These are phyloP conservation scores for Debaryomycetaceae sp. DNA, from an alignment of 1,139 yeast genomes.

Conservation along the genomic window DNA sequence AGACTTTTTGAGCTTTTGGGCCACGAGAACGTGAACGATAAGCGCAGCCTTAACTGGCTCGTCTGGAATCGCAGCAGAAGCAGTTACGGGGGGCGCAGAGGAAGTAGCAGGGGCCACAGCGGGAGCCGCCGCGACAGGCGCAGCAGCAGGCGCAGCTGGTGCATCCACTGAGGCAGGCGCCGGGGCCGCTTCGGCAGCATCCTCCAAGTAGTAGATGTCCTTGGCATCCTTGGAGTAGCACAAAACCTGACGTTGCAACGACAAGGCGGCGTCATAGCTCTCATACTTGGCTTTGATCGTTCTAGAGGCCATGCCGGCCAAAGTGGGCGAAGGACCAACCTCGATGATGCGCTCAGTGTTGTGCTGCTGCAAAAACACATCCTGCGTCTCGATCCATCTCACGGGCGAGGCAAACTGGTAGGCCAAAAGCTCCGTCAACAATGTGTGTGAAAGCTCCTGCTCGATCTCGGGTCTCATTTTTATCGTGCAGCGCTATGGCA, in stretches of 20 bases:
- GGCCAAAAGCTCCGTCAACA: conserved; percentile 91
- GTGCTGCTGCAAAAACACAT: conserved; percentile 88
- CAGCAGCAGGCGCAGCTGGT: conserved; percentile 18
- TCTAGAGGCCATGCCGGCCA: conserved; percentile 97
- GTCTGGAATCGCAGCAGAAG: conserved; percentile 81
- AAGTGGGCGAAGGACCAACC: conserved; percentile 97
- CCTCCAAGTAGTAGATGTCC: conserved; percentile 94
- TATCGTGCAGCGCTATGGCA: conserved; percentile 3
- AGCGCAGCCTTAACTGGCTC: conserved; percentile 84
- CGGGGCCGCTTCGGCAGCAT: conserved; percentile 59
- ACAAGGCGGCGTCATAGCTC: conserved; percentile 94
- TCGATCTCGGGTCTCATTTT: conserved; percentile 94
- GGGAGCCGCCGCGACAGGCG: conserved; percentile 43
- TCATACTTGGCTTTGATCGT: conserved; percentile 95
- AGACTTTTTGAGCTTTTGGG: conserved; percentile 91
- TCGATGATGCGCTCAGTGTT: conserved; percentile 97
- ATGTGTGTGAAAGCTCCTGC: conserved; percentile 94
- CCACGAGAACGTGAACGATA: conserved; percentile 83
- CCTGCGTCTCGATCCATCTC: conserved; percentile 99
- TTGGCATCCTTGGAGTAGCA: conserved; percentile 94
- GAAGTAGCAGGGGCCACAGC: conserved; percentile 60
- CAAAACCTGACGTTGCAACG: conserved; percentile 92
- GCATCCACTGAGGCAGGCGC: conserved; percentile 30
- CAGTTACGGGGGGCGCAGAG: conserved; percentile 60
- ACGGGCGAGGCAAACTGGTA: conserved; percentile 99